A percentile compares a stretch with the other conserved stretches of the same genome.
Conservation (phyloP, 768 basidiomycete genomes). For the Gyrodon lividus region DNA sequence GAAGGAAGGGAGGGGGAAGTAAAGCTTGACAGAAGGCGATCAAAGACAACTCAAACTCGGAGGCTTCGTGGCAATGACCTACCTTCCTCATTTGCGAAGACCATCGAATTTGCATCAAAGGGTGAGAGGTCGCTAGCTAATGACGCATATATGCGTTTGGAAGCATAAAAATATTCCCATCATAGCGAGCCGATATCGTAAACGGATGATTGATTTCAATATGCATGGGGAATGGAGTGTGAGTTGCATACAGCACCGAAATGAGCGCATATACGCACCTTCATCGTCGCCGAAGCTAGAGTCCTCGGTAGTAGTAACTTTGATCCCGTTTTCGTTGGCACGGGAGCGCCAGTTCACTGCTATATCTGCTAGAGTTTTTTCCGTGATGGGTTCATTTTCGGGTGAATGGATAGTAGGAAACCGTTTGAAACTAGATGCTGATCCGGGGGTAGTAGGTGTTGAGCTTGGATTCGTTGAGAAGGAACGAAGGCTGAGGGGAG, state of each 20-base stretch:
- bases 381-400: slow-evolving; percentile 35
- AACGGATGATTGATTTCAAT: slow-evolving; percentile 9
- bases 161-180: slow-evolving; percentile 3
- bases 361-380: slow-evolving; percentile 55
- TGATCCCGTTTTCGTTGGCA: slow-evolving; percentile 70
- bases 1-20: slow-evolving; percentile 58
- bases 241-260: slow-evolving; percentile 12
- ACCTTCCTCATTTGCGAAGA: slow-evolving; percentile 53
- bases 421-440: slow-evolving; percentile 39
- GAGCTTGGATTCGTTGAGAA: slow-evolving; percentile 51
- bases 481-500: slow-evolving; percentile 68
- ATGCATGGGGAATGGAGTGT: slow-evolving; percentile 9
- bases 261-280: slow-evolving; percentile 35
- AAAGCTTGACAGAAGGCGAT: slow-evolving; percentile 39
- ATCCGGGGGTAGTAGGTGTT: slow-evolving; percentile 58
- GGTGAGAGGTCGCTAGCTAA: slow-evolving; percentile 51
- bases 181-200: background rate
- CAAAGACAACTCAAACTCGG: slow-evolving; percentile 19
- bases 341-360: slow-evolving; percentile 71
- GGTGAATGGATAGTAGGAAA: slow-evolving; percentile 44
- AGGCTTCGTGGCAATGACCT: slow-evolving; percentile 17
- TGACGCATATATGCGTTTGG: slow-evolving; percentile 39
- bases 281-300: slow-evolving; percentile 49
- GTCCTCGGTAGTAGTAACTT: slow-evolving; percentile 46
- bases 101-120: slow-evolving; percentile 49